Base-by-base conservation (phyloP, 2,329 filamentous ascomycete genomes). In the Pseudovirgaria hyperparasitica region DNA sequence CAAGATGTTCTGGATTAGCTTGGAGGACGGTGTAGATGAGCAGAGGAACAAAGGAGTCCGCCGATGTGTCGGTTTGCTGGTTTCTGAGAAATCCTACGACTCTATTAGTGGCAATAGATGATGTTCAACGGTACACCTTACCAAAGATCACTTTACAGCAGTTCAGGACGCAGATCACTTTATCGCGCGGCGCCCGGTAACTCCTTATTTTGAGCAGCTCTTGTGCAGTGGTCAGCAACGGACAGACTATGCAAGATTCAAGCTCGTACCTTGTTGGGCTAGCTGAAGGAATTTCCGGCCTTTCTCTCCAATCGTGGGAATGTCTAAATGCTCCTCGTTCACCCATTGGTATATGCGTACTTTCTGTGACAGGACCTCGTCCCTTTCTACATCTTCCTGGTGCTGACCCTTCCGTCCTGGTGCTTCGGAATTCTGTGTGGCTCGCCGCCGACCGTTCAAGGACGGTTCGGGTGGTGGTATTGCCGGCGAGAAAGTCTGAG, bases 61-160 rank as follows among this genome's bases (percentile, higher is more conserved):
- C 90, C 2, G 87, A 96, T 13, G 86, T 87, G 50, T 98, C 90
- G 2, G 79, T 80, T 54, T 92, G 92, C 28, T 82, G 76, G 49
- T 94, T 92, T 39, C 87, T 86, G 27, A 98, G 62, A 25, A 93
- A 72, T 11, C 87, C 79, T 82, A 16, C 4, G 9, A 15, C n/a
- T n/a, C n/a, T 16, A 26, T 27, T 25, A 34, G 22, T 17, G 14
- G 19, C 22, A 11, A 2, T 5, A 22, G 10, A 13, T 15, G 5
- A 9, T 2, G 12, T 10, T 19, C 22, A 16, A 17, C 8, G 6
- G 22, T 11, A 6, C 19, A 23, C 42, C 67, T 40, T 55, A 84
- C 81, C 90, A 54, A 98, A 96, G 37, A 98, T 96, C 36, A 98
- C 92, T 57, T 98, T 98, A 70, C 90, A 98, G 59, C 86, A 94